These are phyloP conservation scores for Talaromyces sp. DNA, from an alignment of 2,329 filamentous ascomycete species.

Conservation along the genomic window DNA sequence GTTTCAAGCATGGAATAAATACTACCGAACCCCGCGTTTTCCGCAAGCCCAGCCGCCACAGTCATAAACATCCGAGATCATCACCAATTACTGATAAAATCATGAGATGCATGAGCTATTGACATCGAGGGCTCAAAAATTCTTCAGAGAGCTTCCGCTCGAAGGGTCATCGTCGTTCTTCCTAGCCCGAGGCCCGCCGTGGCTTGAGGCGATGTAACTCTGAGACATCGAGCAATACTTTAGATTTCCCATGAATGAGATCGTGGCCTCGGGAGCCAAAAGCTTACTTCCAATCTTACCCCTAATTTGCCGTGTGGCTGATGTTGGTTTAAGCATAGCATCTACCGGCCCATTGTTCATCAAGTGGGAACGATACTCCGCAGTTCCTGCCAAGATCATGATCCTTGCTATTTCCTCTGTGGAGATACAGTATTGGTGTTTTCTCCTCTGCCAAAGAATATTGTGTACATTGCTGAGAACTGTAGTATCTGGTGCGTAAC, in stretches of 20 bases:
- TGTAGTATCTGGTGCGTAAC: not conserved
- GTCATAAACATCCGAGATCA: not conserved
- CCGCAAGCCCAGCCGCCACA: not conserved
- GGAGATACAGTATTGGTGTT: not conserved
- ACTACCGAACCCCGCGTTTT: not conserved
- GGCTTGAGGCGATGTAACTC: not conserved
- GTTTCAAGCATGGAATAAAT: not conserved
- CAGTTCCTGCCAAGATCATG: not conserved
- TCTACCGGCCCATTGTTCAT: not conserved
- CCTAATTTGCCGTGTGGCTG: not conserved
- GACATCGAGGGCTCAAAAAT: not conserved
- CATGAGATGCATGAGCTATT: not conserved
- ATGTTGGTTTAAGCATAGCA: not conserved
- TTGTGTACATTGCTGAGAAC: not conserved
- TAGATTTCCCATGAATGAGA: slow-evolving; percentile 11
- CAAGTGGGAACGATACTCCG: slow-evolving; percentile 2
- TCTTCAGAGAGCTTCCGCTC: too few species aligned
- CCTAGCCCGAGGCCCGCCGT: not conserved
- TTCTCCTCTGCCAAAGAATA: too few species aligned
- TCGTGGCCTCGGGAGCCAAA: not conserved
- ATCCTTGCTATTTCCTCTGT: not conserved
- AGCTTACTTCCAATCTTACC: not conserved
- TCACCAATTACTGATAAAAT: not conserved
- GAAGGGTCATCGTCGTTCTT: not conserved
- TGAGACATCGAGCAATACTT: not conserved